A percentile compares a stretch with the other conserved stretches of the same genome.
phyloP scores from a whole-genome alignment of 2,329 filamentous ascomycete genomes.

The Pyrenochaeta sp. region DNA sequence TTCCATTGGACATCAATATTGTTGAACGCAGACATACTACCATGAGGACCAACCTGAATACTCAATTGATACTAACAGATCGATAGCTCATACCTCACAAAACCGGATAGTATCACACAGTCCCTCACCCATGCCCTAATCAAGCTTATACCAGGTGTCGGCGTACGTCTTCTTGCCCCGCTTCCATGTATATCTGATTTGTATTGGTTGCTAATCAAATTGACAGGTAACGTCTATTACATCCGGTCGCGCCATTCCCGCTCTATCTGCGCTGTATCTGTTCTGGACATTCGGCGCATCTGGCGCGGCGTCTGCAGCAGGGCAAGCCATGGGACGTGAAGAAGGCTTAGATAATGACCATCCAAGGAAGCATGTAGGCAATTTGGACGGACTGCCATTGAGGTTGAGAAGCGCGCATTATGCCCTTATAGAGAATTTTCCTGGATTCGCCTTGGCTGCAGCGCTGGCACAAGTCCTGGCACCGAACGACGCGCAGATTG shows the following conservation, averaged over 20 bases:
- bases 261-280: slow-evolving; percentile 28
- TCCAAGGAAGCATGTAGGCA: slow-evolving; percentile 22
- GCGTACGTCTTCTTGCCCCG: slow-evolving; percentile 8
- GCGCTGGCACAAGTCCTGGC: slow-evolving; percentile 31
- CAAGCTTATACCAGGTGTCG: slow-evolving; percentile 28
- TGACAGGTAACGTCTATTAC: slow-evolving; percentile 21
- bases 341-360: slow-evolving; percentile 25
- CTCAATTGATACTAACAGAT: background rate
- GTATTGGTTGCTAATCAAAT: background rate
- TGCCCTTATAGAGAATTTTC: slow-evolving; percentile 34
- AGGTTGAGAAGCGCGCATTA: slow-evolving; percentile 31
- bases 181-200: background rate
- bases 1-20: too few relatives aligned
- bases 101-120: slow-evolving; percentile 26
- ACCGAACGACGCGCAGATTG: slow-evolving; percentile 29
- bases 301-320: slow-evolving; percentile 27
- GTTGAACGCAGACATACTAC: background rate
- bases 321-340: slow-evolving; percentile 31
- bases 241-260: slow-evolving; percentile 30
- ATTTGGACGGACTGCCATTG: slow-evolving; percentile 24
- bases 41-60: background rate
- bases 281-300: slow-evolving; percentile 36
- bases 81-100: slow-evolving; percentile 24
- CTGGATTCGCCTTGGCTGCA: slow-evolving; percentile 29
- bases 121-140: slow-evolving; percentile 31